Evolutionary conservation across 2,329 filamentous ascomycete genomes (phyloP).

Genomic region (Didymosphaeria variabile): DNA sequence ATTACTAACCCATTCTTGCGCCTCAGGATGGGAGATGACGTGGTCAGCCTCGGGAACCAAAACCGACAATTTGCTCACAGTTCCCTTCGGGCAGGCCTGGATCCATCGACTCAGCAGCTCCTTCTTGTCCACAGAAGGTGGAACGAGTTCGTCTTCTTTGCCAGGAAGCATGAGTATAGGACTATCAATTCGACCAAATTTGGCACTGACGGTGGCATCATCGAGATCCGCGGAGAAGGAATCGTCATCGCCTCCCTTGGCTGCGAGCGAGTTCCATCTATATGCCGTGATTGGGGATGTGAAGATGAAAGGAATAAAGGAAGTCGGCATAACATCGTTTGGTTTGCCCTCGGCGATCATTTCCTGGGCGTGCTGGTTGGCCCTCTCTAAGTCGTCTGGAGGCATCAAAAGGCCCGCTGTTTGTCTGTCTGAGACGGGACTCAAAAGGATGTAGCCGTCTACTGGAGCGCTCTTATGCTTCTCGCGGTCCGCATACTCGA

Average conservation of each 20-base stretch:
- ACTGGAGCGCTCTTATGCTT: constrained; percentile 9
- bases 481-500: constrained; percentile 20
- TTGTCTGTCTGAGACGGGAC: constrained; percentile 28
- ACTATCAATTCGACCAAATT: constrained; percentile 20
- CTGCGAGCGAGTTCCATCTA: constrained; percentile 28
- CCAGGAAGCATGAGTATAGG: constrained; percentile 24
- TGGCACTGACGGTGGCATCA: constrained; percentile 3
- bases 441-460: constrained; percentile 28
- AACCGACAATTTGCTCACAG: constrained; percentile 14
- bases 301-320: constrained; percentile 23
- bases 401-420: constrained; percentile 27
- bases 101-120: constrained; percentile 7
- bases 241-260: constrained; percentile 28
- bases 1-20: neutral
- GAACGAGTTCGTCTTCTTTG: constrained; percentile 29
- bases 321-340: constrained; percentile 18
- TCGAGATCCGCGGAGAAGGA: constrained; percentile 29
- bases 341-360: constrained; percentile 19
- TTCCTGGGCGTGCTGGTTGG: constrained; percentile 17
- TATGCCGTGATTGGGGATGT: constrained; percentile 26
- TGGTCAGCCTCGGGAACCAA: constrained; percentile 19
- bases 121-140: constrained; percentile 20
- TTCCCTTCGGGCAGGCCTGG: neutral
- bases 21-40: neutral
- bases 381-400: constrained; percentile 12